Evolutionary conservation across 2,329 filamentous ascomycete species (phyloP).

Genomic region (Ambrosiella beaveri): DNA sequence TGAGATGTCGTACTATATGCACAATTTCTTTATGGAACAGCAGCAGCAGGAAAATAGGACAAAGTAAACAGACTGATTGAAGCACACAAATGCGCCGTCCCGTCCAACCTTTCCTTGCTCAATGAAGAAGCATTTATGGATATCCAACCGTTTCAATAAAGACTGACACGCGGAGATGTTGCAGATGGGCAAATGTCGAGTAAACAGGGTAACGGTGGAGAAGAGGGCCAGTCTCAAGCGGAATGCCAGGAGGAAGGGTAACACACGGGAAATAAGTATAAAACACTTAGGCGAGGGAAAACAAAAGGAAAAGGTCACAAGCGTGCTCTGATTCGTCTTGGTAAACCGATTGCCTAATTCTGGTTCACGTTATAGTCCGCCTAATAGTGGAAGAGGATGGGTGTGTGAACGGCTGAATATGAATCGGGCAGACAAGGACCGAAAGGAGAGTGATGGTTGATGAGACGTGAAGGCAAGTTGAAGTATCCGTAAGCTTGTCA

Average conservation of each 20-base stretch:
- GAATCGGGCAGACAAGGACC: neutral
- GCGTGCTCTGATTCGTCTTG: constrained; percentile 1
- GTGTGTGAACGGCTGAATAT: neutral
- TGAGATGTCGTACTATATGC: neutral
- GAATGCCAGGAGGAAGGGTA: neutral
- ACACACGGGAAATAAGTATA: neutral
- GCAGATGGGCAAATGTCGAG: too few relatives aligned
- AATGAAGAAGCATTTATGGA: too few relatives aligned
- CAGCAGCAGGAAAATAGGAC: neutral
- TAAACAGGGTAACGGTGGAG: neutral
- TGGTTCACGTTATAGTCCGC: neutral
- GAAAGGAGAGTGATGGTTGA: neutral
- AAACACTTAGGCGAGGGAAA: neutral
- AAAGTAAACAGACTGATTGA: neutral
- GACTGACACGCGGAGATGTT: too few relatives aligned
- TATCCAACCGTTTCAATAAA: too few relatives aligned
- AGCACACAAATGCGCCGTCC: neutral
- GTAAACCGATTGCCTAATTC: neutral
- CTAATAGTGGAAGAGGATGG: neutral
- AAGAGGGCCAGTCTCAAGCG: neutral
- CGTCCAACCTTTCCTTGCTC: too few relatives aligned
- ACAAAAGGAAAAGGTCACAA: neutral
- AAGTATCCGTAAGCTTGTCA: neutral
- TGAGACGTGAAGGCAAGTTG: neutral
- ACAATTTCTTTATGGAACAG: neutral